A percentile compares a stretch with the other conserved stretches of the same genome.
These are phyloP conservation scores for Neolentinus lepideus DNA, from an alignment of 1,284 basidiomycete species.

Conservation along the genomic window DNA sequence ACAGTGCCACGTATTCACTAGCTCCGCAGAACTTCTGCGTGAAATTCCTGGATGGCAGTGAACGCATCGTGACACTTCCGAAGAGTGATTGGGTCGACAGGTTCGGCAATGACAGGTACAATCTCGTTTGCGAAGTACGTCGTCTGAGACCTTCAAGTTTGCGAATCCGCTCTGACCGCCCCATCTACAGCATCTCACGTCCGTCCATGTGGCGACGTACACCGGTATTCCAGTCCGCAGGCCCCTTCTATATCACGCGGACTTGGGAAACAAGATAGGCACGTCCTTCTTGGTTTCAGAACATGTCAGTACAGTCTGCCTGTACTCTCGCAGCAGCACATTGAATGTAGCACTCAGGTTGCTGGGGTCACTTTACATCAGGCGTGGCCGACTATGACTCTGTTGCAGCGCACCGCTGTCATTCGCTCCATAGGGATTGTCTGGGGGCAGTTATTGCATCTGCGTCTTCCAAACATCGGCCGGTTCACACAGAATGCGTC, in stretches of 20 bases:
- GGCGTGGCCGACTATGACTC: background rate
- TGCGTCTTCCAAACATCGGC: background rate
- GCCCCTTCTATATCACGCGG: background rate
- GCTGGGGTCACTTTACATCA: background rate
- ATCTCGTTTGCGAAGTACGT: background rate
- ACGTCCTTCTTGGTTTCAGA: background rate
- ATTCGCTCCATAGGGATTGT: background rate
- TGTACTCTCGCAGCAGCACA: background rate
- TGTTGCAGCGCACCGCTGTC: background rate
- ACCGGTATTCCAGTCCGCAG: background rate
- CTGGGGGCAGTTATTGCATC: background rate
- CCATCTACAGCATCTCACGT: background rate
- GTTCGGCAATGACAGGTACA: background rate
- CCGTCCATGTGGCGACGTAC: background rate
- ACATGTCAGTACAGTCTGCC: background rate
- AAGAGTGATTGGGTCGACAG: background rate
- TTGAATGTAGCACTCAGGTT: background rate
- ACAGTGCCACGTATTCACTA: background rate
- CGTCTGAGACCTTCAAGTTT: background rate
- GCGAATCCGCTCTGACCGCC: background rate
- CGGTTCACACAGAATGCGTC: background rate
- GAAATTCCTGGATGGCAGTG: background rate
- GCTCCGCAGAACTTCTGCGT: background rate
- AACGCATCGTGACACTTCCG: background rate
- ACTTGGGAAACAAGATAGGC: background rate